Percentiles rank a stretch among this genome's conserved stretches.
These are phyloP conservation scores for Aplosporella prunicola DNA, from an alignment of 2,329 filamentous ascomycete genomes.

Conservation along the genomic window DNA sequence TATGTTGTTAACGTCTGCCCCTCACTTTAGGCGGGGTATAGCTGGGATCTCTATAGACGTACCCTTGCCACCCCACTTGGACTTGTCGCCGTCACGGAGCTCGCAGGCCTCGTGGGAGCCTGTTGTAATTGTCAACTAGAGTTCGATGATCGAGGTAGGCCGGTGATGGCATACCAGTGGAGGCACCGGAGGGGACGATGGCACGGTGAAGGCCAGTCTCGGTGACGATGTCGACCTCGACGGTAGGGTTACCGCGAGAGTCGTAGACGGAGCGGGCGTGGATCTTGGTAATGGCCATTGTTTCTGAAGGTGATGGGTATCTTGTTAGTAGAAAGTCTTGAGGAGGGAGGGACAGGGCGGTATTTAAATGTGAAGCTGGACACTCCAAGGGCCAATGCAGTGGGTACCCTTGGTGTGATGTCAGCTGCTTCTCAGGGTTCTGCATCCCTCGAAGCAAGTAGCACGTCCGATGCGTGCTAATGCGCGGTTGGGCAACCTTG, in stretches of 20 bases:
- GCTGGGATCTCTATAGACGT: conserved; percentile 12
- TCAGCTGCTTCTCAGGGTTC: conserved; percentile 11
- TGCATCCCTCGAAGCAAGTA: too few relatives aligned
- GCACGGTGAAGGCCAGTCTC: conserved; percentile 94
- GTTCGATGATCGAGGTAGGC: conserved; percentile 9
- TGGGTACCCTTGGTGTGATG: conserved; percentile 10
- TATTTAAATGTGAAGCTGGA: too few relatives aligned
- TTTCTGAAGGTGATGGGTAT: conserved; percentile 26
- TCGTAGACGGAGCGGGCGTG: conserved; percentile 79
- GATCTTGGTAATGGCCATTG: conserved; percentile 61
- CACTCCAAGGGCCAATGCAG: too few relatives aligned
- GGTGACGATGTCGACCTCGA: conserved; percentile 95
- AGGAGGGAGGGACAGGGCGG: too few relatives aligned
- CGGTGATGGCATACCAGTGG: conserved; percentile 57
- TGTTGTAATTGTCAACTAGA: conserved; percentile 13
- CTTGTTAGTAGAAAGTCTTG: too few relatives aligned
- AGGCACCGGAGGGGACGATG: conserved; percentile 94
- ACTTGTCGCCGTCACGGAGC: conserved; percentile 45
- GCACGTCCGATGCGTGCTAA: conserved; percentile 7
- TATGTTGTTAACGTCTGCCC: conserved; percentile 1
- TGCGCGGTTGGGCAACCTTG: conserved; percentile 11
- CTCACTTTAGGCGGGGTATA: not conserved
- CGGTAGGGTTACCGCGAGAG: conserved; percentile 95
- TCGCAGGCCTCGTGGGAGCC: conserved; percentile 45
- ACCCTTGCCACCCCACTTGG: conserved; percentile 46